phyloP scores from a whole-genome alignment of 306 rosid genomes.

The Luffa aegyptiaca region DNA sequence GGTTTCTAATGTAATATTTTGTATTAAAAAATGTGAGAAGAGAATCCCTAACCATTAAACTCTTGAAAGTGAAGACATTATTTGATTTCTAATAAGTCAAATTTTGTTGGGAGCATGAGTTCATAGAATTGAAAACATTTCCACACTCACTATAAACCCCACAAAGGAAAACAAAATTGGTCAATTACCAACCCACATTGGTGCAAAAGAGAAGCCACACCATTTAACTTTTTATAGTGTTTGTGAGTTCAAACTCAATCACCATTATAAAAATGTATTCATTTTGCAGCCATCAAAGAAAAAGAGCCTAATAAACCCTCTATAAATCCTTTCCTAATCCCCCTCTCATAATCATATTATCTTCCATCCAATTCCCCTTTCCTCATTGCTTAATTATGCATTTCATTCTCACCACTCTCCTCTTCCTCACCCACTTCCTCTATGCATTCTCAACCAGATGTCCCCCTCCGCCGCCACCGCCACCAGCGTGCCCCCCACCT shows the following conservation, averaged over 20 bases:
- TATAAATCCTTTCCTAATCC: background rate
- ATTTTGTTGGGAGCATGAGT: too few species aligned
- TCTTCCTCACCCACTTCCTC: background rate
- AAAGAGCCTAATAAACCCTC: background rate
- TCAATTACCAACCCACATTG: background rate
- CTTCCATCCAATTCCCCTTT: background rate
- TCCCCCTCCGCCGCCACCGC: background rate
- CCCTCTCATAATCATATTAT: background rate
- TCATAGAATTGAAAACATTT: background rate
- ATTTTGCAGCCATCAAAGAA: background rate
- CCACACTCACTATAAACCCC: background rate
- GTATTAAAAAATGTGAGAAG: background rate
- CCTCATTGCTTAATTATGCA: background rate
- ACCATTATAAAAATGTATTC: background rate
- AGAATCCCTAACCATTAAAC: background rate
- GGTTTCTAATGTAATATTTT: background rate
- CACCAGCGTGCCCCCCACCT: background rate
- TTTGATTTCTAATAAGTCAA: background rate
- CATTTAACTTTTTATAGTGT: background rate
- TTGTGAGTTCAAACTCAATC: background rate
- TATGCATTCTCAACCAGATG: background rate
- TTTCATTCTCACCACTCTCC: slow-evolving; percentile 2
- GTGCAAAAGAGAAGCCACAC: background rate
- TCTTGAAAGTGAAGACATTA: background rate
- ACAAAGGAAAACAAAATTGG: background rate